Evolutionary conservation across 1,284 basidiomycete genomes (phyloP).

Genomic region (Porodaedalea pini): DNA sequence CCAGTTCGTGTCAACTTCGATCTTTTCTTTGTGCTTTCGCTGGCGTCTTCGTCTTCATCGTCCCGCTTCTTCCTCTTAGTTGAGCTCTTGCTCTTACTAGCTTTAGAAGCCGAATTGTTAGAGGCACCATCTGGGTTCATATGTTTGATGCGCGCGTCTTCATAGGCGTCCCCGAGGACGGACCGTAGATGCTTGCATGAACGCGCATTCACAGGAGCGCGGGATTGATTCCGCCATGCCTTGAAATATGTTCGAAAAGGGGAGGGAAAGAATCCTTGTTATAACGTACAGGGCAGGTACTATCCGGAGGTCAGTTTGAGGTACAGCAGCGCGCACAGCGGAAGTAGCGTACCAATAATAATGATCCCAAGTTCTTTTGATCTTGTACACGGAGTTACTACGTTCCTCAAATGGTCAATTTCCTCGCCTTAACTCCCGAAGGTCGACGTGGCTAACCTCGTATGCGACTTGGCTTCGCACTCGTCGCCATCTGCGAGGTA

Average conservation of each 20-base stretch:
- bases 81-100: not conserved
- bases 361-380: conserved; percentile 51
- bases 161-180: conserved; percentile 57
- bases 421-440: not conserved
- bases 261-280: conserved; percentile 3
- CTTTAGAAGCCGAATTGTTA: not conserved
- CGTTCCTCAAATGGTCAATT: not conserved
- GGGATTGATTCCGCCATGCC: conserved; percentile 51
- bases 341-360: conserved; percentile 45
- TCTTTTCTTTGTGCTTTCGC: conserved; percentile 7
- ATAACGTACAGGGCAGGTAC: conserved; percentile 42
- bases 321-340: conserved; percentile 4
- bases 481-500: conserved; percentile 24
- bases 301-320: conserved; percentile 20
- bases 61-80: conserved; percentile 11
- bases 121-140: conserved; percentile 42
- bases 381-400: conserved; percentile 46
- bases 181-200: conserved; percentile 60
- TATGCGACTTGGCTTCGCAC: conserved; percentile 17
- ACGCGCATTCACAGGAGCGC: conserved; percentile 49
- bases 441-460: conserved; percentile 16
- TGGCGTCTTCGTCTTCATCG: conserved; percentile 11
- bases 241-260: conserved; percentile 20
- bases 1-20: conserved; percentile 25
- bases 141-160: conserved; percentile 45